Evolutionary conservation across 2,329 filamentous ascomycete genomes (phyloP).

Genomic region (Madurella mycetomatis): DNA sequence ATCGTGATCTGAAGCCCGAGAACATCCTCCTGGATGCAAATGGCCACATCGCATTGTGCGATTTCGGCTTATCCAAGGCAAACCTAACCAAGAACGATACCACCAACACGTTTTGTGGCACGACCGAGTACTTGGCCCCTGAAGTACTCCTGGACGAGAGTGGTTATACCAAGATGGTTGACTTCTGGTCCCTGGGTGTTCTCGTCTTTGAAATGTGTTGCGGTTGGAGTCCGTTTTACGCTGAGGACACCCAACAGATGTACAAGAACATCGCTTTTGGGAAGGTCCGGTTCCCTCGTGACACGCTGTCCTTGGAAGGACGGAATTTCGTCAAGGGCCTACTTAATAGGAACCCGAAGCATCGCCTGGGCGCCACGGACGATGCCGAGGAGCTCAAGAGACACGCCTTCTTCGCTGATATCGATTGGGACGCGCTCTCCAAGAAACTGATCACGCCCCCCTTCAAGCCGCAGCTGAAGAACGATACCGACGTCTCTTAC

Average conservation of each 20-base stretch:
- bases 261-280: constrained; percentile 99
- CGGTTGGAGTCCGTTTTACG: constrained; percentile 98
- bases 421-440: constrained; percentile 83
- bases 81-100: constrained; percentile 96
- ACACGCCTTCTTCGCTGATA: constrained; percentile 89
- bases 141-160: constrained; percentile 94
- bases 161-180: constrained; percentile 99
- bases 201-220: constrained; percentile 99
- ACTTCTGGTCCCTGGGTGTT: constrained; percentile 98
- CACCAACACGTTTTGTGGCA: constrained; percentile 98
- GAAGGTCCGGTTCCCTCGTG: constrained; percentile 92
- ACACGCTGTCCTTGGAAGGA: constrained; percentile 90
- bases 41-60: constrained; percentile 94
- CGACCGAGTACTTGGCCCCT: constrained; percentile 93
- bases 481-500: constrained; percentile 92
- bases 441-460: constrained; percentile 93
- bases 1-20: constrained; percentile 94
- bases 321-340: constrained; percentile 97
- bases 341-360: constrained; percentile 93
- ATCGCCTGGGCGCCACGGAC: constrained; percentile 82
- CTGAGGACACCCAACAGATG: constrained; percentile 99
- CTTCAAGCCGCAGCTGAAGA: constrained; percentile 96
- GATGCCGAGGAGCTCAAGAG: constrained; percentile 93
- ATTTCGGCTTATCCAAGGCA: constrained; percentile 96
- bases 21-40: constrained; percentile 97